A percentile compares a stretch with the other conserved stretches of the same genome.
These are phyloP conservation scores for Gastrodia elata DNA, from an alignment of 106 monocot genomes.

Conservation along the genomic window DNA sequence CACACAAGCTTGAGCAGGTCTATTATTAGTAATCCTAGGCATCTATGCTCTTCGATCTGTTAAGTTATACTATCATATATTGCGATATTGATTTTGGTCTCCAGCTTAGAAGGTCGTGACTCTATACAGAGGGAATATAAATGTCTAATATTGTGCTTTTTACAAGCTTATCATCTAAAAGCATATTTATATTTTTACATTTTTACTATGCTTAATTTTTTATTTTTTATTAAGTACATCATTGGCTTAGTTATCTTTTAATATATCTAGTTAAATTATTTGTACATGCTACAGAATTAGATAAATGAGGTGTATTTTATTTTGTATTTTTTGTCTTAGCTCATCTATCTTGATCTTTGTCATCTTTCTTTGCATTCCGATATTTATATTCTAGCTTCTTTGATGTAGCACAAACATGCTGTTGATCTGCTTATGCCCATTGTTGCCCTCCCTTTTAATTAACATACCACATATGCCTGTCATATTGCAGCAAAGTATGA, in stretches of 20 bases:
- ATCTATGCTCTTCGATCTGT: too few species aligned
- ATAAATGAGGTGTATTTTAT: neutral
- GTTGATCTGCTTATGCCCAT: neutral
- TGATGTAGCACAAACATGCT: neutral
- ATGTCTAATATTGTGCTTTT: neutral
- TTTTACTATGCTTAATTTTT: neutral
- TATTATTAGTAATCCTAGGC: too few species aligned
- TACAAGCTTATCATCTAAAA: neutral
- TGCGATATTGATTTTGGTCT: too few species aligned
- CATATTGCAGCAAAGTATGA: slow-evolving; percentile 84
- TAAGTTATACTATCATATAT: too few species aligned
- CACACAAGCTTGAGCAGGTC: too few species aligned
- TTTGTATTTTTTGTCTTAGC: neutral
- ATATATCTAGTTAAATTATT: slow-evolving; percentile 1
- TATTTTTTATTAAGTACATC: neutral
- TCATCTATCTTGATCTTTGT: neutral
- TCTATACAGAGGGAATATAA: neutral
- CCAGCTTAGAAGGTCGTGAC: too few species aligned
- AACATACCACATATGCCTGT: neutral
- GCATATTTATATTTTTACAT: neutral
- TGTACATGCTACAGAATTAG: neutral
- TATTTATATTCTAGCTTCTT: neutral
- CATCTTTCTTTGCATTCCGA: neutral
- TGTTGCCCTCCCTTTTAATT: neutral
- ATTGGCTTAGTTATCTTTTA: neutral